These are phyloP conservation scores for Penicillium cataractarum DNA, from an alignment of 495 filamentous ascomycete genomes.

Conservation along the genomic window DNA sequence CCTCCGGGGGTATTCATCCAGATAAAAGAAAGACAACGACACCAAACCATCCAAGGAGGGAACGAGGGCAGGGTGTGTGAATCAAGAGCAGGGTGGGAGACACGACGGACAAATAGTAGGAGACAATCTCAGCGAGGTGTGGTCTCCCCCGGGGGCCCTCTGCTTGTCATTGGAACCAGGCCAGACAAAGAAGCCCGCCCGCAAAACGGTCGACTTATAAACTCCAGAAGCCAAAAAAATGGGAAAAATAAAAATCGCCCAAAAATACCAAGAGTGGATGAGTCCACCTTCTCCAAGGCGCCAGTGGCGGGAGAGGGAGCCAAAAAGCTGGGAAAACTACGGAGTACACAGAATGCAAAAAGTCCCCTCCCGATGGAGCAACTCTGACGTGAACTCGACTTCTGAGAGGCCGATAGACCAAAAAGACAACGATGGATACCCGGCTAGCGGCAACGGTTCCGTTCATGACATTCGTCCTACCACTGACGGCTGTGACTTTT, in stretches of 20 bases:
- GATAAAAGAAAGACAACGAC: conserved; percentile 29
- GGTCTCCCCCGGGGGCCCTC: conserved; percentile 9
- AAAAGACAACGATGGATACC: background rate
- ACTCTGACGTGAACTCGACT: background rate
- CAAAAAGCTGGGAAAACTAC: background rate
- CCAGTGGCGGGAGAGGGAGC: conserved; percentile 1
- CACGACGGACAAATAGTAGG: conserved; percentile 4
- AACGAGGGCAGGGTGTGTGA: background rate
- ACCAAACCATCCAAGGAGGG: conserved; percentile 1
- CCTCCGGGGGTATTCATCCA: conserved; percentile 18
- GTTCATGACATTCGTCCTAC: conserved; percentile 11
- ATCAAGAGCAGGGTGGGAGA: background rate
- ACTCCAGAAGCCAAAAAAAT: conserved; percentile 11
- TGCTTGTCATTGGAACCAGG: conserved; percentile 33
- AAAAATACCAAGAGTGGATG: background rate
- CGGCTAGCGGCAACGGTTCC: conserved; percentile 10
- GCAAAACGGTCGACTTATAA: conserved; percentile 28
- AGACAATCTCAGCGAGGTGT: background rate
- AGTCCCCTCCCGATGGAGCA: background rate
- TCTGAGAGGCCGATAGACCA: background rate
- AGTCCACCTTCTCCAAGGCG: conserved; percentile 2
- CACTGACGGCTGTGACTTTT: background rate
- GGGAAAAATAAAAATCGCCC: background rate
- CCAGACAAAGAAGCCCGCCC: conserved; percentile 29
- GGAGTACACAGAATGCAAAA: background rate